Conservation (phyloP, 495 filamentous ascomycete genomes). For the Neurospora sp. region DNA sequence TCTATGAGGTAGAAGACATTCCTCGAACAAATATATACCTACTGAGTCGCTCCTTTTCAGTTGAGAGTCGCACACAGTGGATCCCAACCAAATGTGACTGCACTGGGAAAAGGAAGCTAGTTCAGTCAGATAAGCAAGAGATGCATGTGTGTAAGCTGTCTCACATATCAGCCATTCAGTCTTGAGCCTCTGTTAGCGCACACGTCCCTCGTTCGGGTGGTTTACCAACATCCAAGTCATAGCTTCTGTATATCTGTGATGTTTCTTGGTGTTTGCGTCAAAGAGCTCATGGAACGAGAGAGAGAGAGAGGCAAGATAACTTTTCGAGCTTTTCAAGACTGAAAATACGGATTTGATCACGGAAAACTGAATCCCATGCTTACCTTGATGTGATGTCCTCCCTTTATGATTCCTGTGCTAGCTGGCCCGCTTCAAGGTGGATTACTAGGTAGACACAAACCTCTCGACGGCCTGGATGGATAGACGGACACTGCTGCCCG, state of each 20-base stretch:
- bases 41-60: not conserved
- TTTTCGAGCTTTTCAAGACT: not conserved
- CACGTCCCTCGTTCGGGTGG: not conserved
- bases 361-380: not conserved
- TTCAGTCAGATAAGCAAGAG: not conserved
- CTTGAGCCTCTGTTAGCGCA: not conserved
- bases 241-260: not conserved
- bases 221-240: not conserved
- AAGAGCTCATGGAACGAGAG: not conserved
- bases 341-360: not conserved
- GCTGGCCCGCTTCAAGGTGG: not conserved
- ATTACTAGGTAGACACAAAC: not conserved
- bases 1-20: not conserved
- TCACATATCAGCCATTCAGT: not conserved
- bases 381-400: not conserved
- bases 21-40: not conserved
- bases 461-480: not conserved
- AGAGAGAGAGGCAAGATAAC: not conserved
- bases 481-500: too few species aligned
- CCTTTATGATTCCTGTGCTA: not conserved
- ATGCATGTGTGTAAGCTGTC: not conserved
- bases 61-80: not conserved
- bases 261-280: not conserved
- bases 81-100: not conserved
- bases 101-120: too few species aligned